These are phyloP conservation scores for Lyophyllum decastes DNA, from an alignment of 768 basidiomycete genomes.

Conservation along the genomic window DNA sequence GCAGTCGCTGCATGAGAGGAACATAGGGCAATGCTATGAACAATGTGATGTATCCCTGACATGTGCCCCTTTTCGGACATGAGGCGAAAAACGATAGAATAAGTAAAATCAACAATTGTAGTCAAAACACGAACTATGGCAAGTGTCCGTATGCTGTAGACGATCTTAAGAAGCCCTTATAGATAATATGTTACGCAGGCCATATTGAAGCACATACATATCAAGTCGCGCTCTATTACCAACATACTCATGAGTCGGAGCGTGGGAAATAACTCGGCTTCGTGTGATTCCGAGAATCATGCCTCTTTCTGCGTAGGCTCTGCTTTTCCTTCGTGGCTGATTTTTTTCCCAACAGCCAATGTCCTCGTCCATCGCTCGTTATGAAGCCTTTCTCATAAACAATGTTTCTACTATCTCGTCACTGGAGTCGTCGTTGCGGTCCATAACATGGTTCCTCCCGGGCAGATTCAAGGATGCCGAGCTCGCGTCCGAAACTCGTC, in stretches of 20 bases:
- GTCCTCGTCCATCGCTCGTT: constrained; percentile 67
- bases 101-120: neutral
- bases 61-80: constrained; percentile 13
- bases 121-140: neutral
- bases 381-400: constrained; percentile 81
- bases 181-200: neutral
- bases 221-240: neutral
- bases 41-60: constrained; percentile 14
- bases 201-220: neutral
- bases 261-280: constrained; percentile 12
- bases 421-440: constrained; percentile 87
- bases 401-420: constrained; percentile 85
- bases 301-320: constrained; percentile 5
- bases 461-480: constrained; percentile 98
- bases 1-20: constrained; percentile 16
- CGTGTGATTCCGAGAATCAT: constrained; percentile 20
- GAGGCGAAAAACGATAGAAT: constrained; percentile 8
- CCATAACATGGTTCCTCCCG: constrained; percentile 93
- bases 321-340: constrained; percentile 5
- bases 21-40: neutral
- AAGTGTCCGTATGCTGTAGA: neutral
- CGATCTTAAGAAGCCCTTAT: neutral
- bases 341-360: constrained; percentile 35
- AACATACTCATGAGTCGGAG: neutral
- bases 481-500: constrained; percentile 90